These are phyloP conservation scores for Fusarium sp. DNA, from an alignment of 2,329 filamentous ascomycete genomes.

Conservation along the genomic window DNA sequence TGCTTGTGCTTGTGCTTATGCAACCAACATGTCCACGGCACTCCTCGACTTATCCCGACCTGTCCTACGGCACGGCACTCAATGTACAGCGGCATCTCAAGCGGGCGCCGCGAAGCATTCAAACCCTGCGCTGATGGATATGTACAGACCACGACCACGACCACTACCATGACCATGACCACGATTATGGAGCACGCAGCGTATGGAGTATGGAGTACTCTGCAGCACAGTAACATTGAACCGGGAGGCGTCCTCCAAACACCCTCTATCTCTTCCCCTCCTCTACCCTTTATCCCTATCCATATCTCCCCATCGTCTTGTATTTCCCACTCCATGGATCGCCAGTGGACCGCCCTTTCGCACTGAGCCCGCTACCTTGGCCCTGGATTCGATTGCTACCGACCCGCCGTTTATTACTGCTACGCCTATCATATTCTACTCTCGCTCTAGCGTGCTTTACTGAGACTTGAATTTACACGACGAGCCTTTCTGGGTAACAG, in stretches of 20 bases:
- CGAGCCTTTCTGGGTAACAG: slow-evolving; percentile 34
- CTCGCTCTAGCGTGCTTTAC: slow-evolving; percentile 20
- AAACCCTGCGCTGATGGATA: slow-evolving; percentile 18
- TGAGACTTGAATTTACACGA: slow-evolving; percentile 18
- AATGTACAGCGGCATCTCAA: slow-evolving; percentile 41
- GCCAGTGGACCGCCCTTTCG: slow-evolving; percentile 33
- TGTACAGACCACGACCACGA: not conserved
- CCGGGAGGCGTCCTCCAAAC: slow-evolving; percentile 15
- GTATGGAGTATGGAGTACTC: too few relatives aligned
- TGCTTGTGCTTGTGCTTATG: not conserved
- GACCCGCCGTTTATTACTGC: slow-evolving; percentile 29
- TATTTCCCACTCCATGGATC: slow-evolving; percentile 34
- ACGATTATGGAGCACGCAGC: too few relatives aligned
- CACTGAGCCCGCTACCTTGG: slow-evolving; percentile 42
- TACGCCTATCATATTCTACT: slow-evolving; percentile 22
- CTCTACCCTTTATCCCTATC: slow-evolving; percentile 12
- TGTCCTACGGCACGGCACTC: slow-evolving; percentile 40
- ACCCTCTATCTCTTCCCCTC: slow-evolving; percentile 18
- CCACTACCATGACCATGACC: too few relatives aligned
- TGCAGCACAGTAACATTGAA: slow-evolving; percentile 16
- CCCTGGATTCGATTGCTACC: slow-evolving; percentile 38
- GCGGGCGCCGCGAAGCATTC: slow-evolving; percentile 38
- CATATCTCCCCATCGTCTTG: slow-evolving; percentile 9
- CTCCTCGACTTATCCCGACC: slow-evolving; percentile 29
- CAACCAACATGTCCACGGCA: slow-evolving; percentile 24